Evolutionary conservation across 257 asterid genomes (phyloP).

Genomic region (Solanum habrochaites): DNA sequence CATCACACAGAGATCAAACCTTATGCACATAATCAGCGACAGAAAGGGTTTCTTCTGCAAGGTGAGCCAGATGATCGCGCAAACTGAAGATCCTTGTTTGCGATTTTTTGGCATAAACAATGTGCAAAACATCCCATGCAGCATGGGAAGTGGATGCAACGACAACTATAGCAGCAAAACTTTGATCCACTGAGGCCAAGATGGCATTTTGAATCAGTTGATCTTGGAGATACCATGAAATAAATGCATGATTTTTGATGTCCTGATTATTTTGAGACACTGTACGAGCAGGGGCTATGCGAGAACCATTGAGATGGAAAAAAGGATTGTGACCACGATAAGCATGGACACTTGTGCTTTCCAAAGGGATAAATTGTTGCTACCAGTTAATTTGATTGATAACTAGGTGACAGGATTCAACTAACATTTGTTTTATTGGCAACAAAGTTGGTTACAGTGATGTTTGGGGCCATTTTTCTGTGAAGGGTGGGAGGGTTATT

Average conservation of each 20-base stretch:
- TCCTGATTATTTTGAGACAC: not conserved
- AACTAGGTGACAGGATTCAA: not conserved
- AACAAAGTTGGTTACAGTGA: too few species aligned
- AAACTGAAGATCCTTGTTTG: not conserved
- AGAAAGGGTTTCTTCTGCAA: not conserved
- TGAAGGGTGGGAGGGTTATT: not conserved
- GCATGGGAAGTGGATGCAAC: not conserved
- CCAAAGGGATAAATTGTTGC: not conserved
- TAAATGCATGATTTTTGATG: not conserved
- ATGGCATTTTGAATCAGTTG: not conserved
- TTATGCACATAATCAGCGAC: not conserved
- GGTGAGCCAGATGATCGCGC: not conserved
- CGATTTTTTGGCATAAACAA: not conserved
- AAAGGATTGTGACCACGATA: not conserved
- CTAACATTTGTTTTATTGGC: not conserved
- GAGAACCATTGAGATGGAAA: not conserved
- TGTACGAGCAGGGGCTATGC: not conserved
- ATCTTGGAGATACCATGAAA: not conserved
- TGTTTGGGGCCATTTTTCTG: not conserved
- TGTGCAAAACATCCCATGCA: not conserved
- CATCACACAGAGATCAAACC: not conserved
- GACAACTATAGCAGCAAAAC: too few species aligned
- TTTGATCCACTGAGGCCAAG: not conserved
- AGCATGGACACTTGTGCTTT: not conserved
- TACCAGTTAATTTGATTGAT: not conserved